phyloP scores from a whole-genome alignment of 352 stramenopile genomes.

The Phytophthora citrophthora region DNA sequence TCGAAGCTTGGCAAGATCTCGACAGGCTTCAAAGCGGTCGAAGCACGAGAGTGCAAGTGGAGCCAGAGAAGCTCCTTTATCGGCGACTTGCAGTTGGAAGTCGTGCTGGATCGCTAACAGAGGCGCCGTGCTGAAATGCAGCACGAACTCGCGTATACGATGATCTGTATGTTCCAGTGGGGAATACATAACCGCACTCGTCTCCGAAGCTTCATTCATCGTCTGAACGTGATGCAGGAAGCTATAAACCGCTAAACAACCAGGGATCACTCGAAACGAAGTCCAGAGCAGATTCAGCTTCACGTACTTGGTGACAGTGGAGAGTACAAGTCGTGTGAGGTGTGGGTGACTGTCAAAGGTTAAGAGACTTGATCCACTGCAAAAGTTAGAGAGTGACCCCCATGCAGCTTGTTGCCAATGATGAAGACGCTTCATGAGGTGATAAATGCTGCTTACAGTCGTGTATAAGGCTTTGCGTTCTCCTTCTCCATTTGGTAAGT shows the following conservation, averaged over 20 bases:
- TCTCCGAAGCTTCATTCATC: background rate
- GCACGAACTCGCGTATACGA: conserved; percentile 59
- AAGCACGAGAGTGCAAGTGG: conserved; percentile 66
- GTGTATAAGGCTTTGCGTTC: conserved; percentile 33
- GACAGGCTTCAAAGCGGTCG: conserved; percentile 48
- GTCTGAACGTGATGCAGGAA: conserved; percentile 37
- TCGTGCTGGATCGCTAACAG: conserved; percentile 66
- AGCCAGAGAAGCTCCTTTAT: conserved; percentile 31
- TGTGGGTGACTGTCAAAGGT: conserved; percentile 63
- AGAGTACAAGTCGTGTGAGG: conserved; percentile 59
- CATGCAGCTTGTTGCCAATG: conserved; percentile 67
- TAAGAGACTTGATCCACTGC: conserved; percentile 30
- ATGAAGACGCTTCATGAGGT: conserved; percentile 70
- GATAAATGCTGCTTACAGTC: conserved; percentile 42
- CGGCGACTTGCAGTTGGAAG: conserved; percentile 47
- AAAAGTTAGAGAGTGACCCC: conserved; percentile 55
- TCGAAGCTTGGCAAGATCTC: conserved; percentile 60
- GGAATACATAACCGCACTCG: conserved; percentile 24
- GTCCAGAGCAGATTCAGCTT: conserved; percentile 71
- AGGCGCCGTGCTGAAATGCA: conserved; percentile 63
- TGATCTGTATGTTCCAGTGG: conserved; percentile 46
- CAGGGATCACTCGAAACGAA: conserved; percentile 49
- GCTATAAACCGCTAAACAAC: conserved; percentile 52
- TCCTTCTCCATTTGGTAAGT: conserved; percentile 7
- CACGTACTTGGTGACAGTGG: conserved; percentile 59